Percentiles rank a stretch among this genome's conserved stretches.
phyloP scores from a whole-genome alignment of 1,284 basidiomycete species.

The Malassezia sympodialis region DNA sequence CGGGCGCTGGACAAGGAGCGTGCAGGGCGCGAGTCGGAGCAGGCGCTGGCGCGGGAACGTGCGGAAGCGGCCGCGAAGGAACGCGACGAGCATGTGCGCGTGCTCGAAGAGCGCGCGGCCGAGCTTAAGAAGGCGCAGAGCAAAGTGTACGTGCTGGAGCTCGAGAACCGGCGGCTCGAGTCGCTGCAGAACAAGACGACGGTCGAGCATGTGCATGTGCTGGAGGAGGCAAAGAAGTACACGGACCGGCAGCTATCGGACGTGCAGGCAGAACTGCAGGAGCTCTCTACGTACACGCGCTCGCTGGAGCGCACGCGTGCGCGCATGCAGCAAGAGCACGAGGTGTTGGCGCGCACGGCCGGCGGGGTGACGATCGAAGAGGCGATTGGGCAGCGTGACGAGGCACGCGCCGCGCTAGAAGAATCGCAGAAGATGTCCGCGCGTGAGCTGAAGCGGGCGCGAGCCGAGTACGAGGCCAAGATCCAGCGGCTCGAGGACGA shows the following conservation, averaged over 20 bases:
- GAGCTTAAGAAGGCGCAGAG: constrained; percentile 37
- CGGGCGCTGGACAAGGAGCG: constrained; percentile 63
- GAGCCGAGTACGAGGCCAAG: constrained; percentile 59
- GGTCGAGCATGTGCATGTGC: constrained; percentile 93
- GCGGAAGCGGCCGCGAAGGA: not conserved
- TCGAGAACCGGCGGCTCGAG: constrained; percentile 51
- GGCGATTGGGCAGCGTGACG: constrained; percentile 38
- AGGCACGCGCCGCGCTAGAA: constrained; percentile 54
- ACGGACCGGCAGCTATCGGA: constrained; percentile 84
- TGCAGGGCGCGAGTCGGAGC: constrained; percentile 70
- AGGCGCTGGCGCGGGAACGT: constrained; percentile 36
- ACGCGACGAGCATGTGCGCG: not conserved
- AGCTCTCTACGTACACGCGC: constrained; percentile 64
- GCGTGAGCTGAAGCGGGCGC: constrained; percentile 61
- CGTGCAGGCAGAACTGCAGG: constrained; percentile 65
- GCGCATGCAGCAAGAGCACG: constrained; percentile 68
- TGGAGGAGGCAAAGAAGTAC: constrained; percentile 90
- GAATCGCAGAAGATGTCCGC: constrained; percentile 59
- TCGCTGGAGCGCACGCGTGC: constrained; percentile 72
- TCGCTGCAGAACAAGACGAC: constrained; percentile 91
- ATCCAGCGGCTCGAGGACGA: constrained; percentile 61
- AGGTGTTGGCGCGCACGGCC: constrained; percentile 64
- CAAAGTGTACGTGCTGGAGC: constrained; percentile 44
- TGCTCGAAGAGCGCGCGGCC: constrained; percentile 22
- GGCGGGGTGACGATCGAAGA: constrained; percentile 20